Base-by-base conservation (phyloP, 768 basidiomycete genomes). In the Pisolithus microcarpus region DNA sequence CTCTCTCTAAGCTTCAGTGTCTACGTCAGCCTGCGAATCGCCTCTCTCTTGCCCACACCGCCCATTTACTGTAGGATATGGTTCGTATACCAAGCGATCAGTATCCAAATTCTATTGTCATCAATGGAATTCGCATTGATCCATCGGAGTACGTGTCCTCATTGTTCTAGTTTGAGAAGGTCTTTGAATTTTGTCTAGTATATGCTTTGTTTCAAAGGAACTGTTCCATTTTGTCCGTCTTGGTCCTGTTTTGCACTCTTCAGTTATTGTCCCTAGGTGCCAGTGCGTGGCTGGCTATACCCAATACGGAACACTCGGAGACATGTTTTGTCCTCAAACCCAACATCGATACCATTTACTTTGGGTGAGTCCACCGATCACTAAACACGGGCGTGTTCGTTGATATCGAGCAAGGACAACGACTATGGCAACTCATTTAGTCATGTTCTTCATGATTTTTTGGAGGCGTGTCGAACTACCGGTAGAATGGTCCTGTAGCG, bases 21-120 rank as follows among this genome's bases (percentile, higher is more conserved):
- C 30, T 51, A 38, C 36, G 60, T 64, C 31, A 36, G 55, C 4
- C 34, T 52, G 10, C 58, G 63, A 7, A 62, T 64, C 55, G 47
- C 47, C 13, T 13, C 48, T 5, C 56, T 51, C 1, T 18, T 56
- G 42, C 6, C 37, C 13, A 50, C 53, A 6, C 31, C 58, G 0
- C 42, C 50, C 5, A 1, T 15, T 2, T 44, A 49, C 34, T 64
- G 63, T 19, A 52, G 31, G 15, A 1, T 38, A 5, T 64, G 63
- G 63, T 56, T 50, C 21, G 2, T 1, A 0, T 64, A 53, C 40
- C 56, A 62, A 46, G 53, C 58, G 2, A 0, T 23, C 13, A n/a
- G 39, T 5, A 23, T 57, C 18, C 58, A 62, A 40, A 8, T 44
- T 16, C 45, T 64, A 7, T 43, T 65, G 3, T 0, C 26, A 19